Base-by-base conservation (phyloP, 208 protist species). In the Naegleria fowleri region DNA sequence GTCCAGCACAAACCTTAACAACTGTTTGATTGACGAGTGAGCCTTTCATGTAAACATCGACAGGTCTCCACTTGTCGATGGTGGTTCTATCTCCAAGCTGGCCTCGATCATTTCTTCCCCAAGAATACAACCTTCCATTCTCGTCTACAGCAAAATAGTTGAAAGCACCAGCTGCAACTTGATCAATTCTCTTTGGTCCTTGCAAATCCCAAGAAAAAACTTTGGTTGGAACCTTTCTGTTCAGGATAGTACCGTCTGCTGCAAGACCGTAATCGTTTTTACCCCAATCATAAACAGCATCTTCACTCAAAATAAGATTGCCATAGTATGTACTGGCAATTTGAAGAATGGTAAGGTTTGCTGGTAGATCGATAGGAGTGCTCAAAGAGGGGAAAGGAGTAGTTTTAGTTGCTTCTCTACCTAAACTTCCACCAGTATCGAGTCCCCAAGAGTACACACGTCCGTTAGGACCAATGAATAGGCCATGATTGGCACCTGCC, bases 271-370 rank as follows among this genome's bases (percentile, higher is more conserved):
- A 43, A 36, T 43, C 36, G 33, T 89, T 89, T 59, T 33, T 59
- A 16, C 86, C 86, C 86, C 86, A 89, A 59, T 19, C 13, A n/a
- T 48, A 89, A 36, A 89, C 86, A 39, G n/a, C 33, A 39, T 39
- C 86, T 16, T 40, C 86, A 59, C 25, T 29, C 83, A 87, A 48
- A 13, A 55, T 15, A 19, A 48, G 11, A 29, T 55, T 87, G 19
- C 83, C 22, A 55, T 87, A 55, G 13, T 67, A 67, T 29, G 55
- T 29, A 67, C 6, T 22, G 19, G 11, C 55, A 29, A 67, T 29
- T 67, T 67, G 55, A 4, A 22, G 55, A 22, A 67, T 67, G 11
- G 55, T 67, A 67, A 67, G 55, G 22, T 67, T 67, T 2, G 22
- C 55, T 67, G 55, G 55, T 13, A 67, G 22, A 2, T 67, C 55